These are phyloP conservation scores for Capsella rubella DNA, from an alignment of 441 rosid species.

Conservation along the genomic window DNA sequence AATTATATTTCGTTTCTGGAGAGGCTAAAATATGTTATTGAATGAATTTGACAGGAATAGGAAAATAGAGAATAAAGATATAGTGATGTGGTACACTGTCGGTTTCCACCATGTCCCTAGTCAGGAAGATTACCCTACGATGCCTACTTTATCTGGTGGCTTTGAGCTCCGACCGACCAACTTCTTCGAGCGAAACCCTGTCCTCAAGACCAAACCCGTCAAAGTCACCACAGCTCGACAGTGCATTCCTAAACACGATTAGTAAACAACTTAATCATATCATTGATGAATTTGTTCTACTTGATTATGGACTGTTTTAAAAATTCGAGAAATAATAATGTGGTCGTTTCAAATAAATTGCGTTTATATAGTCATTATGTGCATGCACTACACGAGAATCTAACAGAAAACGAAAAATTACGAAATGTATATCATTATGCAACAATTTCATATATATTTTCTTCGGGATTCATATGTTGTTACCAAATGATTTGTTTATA, in stretches of 20 bases:
- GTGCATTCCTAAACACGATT: slow-evolving; percentile 23
- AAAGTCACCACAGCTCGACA: slow-evolving; percentile 20
- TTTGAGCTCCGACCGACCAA: slow-evolving; percentile 65
- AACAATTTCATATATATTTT: not conserved
- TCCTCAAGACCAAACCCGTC: slow-evolving; percentile 49
- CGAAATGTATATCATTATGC: not conserved
- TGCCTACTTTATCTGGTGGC: slow-evolving; percentile 59
- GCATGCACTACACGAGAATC: not conserved
- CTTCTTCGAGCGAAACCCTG: slow-evolving; percentile 62
- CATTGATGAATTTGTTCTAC: slow-evolving; percentile 11
- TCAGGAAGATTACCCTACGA: slow-evolving; percentile 67
- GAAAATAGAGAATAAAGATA: slow-evolving; percentile 64
- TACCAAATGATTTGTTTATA: slow-evolving; percentile 9
- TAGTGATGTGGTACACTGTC: slow-evolving; percentile 62
- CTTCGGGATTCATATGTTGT: not conserved
- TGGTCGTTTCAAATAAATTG: not conserved
- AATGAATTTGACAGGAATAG: slow-evolving; percentile 58
- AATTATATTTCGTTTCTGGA: not conserved
- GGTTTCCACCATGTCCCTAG: slow-evolving; percentile 61
- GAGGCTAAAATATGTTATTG: not conserved
- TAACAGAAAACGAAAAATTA: not conserved
- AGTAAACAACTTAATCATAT: not conserved
- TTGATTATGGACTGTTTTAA: not conserved
- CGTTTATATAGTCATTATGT: not conserved
- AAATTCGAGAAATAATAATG: not conserved